Base-by-base conservation (phyloP, 2,329 filamentous ascomycete species). In the Fusarium sp. region DNA sequence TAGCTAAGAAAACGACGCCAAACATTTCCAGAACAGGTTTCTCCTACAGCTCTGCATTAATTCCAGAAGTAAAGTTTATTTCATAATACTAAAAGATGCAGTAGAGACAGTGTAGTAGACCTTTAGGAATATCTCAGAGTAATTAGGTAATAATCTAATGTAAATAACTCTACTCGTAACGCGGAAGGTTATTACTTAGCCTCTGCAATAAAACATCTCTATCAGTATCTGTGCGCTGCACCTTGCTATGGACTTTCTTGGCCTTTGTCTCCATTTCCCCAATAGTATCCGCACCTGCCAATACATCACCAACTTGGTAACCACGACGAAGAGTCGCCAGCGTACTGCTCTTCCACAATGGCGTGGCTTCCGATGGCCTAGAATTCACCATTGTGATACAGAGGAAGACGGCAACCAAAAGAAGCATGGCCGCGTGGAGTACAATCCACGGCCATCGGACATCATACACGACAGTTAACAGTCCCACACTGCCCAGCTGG, bases 401-500 rank as follows among this genome's bases (percentile, higher is more conserved):
- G 24, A 63, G 46, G 22, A 60, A 30, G 35, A 51, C 17, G 14
- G 59, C 14, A 2, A 51, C 50, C 9, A 32, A 50, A 11, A 35
- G 1, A 5, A 60, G 45, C 44, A 60, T 60, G 6, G 33, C 26
- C 3, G 24, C 56, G 15, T 63, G 60, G 3, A 54, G 32, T 14
- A 19, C 33, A 7, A 65, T 49, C 62, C 62, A 65, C 1, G 20
- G 41, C 62, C 57, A 65, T 20, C 35, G 52, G 3, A 62, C 48
- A 1, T 62, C 43, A 33, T 62, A 65, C 2, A 65, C 28, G 0
- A 62, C 57, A 2, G 30, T 49, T 11, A 40, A 20, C 2, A 17
- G 41, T 7, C 62, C 62, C 47, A 56, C 45, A 13, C 39, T 53
- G 2, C 62, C 62, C 26, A 32, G 20, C 48, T 37, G 7, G 44